Base-by-base conservation (phyloP, 345 rosid species). In the Eucalyptus victrix region DNA sequence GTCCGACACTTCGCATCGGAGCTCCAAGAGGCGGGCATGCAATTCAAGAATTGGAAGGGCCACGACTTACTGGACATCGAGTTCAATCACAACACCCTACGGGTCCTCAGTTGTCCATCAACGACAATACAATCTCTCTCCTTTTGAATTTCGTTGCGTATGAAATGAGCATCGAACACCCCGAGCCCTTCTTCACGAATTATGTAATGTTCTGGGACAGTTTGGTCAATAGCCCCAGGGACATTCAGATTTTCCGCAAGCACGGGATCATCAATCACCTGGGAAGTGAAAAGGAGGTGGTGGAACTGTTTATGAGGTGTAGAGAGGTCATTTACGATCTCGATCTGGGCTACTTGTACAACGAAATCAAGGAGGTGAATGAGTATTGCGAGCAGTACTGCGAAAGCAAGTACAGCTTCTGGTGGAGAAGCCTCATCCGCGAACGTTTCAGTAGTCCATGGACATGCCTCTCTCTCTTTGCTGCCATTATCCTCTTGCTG, bases 401-500 rank as follows among this genome's bases (percentile, higher is more conserved):
- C 40, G 24, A 60, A 26, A 88, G 87, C 69, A 51, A 32, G n/a
- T 88, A 37, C 54, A 65, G 16, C 21, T 5, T 32, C 65, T 89
- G 90, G 89, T 76, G 87, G 76, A 21, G 86, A 47, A 88, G 50
- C 56, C 72, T 90, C 24, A 62, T 85, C 28, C 87, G 69, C 13
- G 54, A 58, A 5, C 86, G 83, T 19, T 90, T 90, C 87, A 88
- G 65, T 42, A 87, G 32, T 83, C 91, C 91, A 1, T 90, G 91
- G 91, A 47, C 91, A 12, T 58, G 86, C 67, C 9, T 90, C 21
- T 88, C 91, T 45, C 89, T 90, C n/a, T 26, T 88, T 42, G 91
- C 91, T 14, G 90, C 91, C 11, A 58, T 88, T 9, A 47, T 60
- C 49, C 81, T 90, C 18, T 80, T 90, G 60, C 26, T 88, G 45